A percentile compares a stretch with the other conserved stretches of the same genome.
phyloP scores from a whole-genome alignment of 306 rosid species.

The Gynostemma pentaphyllum region DNA sequence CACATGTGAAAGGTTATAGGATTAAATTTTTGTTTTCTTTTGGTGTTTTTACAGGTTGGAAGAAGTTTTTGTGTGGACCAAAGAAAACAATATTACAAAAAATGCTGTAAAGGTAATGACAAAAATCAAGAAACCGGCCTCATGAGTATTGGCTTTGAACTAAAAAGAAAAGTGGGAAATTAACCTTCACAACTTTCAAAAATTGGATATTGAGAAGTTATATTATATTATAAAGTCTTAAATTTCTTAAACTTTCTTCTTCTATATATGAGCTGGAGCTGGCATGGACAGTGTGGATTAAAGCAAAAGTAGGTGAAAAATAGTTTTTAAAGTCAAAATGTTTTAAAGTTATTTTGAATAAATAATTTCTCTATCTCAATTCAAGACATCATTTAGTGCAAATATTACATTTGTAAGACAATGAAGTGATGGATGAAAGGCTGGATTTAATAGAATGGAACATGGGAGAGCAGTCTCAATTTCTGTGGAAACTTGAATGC shows the following conservation, averaged over 20 bases:
- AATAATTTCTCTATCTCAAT: neutral
- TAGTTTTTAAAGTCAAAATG: neutral
- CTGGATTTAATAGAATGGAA: neutral
- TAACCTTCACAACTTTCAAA: neutral
- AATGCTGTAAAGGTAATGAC: constrained; percentile 2
- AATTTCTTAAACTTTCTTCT: constrained; percentile 1
- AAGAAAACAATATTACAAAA: neutral
- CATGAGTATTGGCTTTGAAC: constrained; percentile 2
- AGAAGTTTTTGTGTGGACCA: neutral
- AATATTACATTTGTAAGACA: neutral
- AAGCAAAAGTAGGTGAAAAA: neutral
- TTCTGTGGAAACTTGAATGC: too few species aligned
- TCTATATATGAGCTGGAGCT: constrained; percentile 5
- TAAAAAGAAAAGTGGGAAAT: neutral
- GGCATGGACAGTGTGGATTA: neutral
- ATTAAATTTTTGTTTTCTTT: neutral
- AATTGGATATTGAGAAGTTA: neutral
- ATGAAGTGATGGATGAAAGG: neutral
- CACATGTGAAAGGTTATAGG: too few species aligned
- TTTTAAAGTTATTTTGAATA: neutral
- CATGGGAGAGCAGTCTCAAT: too few species aligned
- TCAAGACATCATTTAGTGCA: neutral
- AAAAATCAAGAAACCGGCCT: neutral
- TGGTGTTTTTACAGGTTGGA: neutral
- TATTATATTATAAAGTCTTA: too few species aligned